Evolutionary conservation across 306 rosid genomes (phyloP), one percentile per base, ranked within the genome.

Genomic region (Quercus alba): DNA sequence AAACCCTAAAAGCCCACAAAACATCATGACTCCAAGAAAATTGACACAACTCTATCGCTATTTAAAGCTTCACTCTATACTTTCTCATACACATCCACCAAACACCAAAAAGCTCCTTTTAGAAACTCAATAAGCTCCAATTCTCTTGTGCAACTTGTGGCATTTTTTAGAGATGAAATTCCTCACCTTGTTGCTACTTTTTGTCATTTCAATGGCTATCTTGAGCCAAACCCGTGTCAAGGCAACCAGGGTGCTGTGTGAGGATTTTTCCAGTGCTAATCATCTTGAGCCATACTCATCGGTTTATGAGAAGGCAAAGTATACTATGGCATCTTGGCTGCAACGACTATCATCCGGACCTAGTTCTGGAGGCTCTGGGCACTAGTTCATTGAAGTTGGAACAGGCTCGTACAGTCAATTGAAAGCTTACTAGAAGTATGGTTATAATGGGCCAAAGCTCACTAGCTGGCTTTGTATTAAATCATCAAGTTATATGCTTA

Each of bases 291-390:
- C 72, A 17, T 64, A 56, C 58, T 12, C 80, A 25, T 38, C 73
- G 19, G 72, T 77, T 46, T 78, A 74, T 21, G 78, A 73, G 70
- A 80, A 58, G 74, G 81, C 77, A 5, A 80, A 51, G 73, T 25
- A 14, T 38, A 52, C 70, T 59, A 73, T 84, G 87, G 70, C 81
- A 28, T 56, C 63, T 55, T 84, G 82, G 87, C 82, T 84, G 70
- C 33, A 67, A 73, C 82, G 74, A n/a, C 61, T 84, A 8, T 63
- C 82, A 19, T 77, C 87, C 4, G 87, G 87, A 46, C 84, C 82
- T 3, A 84, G 87, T 26, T 64, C 38, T 41, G 20, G 23, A 35
- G 85, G 87, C 52, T 41, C 77, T 5, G 84, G 87, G 54, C 92
- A 89, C 77, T 88, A 20, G 2, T 9, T 5, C 54, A 33, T 31